phyloP scores from a whole-genome alignment of 1,139 yeast species.

The Wickerhamomyces sp. region DNA sequence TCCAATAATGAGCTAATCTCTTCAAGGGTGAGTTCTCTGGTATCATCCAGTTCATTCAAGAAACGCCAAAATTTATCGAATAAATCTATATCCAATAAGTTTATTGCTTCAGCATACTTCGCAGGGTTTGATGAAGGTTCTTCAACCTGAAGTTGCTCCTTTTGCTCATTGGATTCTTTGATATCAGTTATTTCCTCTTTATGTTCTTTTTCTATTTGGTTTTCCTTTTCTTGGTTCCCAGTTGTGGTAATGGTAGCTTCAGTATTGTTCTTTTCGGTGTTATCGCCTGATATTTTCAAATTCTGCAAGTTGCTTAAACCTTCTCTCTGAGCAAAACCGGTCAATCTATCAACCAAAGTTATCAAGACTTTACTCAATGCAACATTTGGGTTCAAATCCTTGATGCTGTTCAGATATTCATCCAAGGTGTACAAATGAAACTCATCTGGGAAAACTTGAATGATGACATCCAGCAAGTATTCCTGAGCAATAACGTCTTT shows the following conservation, averaged over 20 bases:
- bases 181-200: conserved; percentile 6
- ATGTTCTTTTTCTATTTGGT: conserved; percentile 5
- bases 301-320: conserved; percentile 18
- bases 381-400: conserved; percentile 66
- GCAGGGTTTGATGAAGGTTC: too few relatives aligned
- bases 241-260: conserved; percentile 5
- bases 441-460: conserved; percentile 92
- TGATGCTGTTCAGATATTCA: conserved; percentile 59
- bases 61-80: conserved; percentile 66
- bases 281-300: conserved; percentile 13
- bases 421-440: conserved; percentile 79
- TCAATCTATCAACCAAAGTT: conserved; percentile 69
- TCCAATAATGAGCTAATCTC: conserved; percentile 65
- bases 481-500: conserved; percentile 90
- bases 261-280: conserved; percentile 3
- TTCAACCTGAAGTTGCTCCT: background rate
- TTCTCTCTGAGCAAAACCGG: conserved; percentile 45
- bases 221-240: conserved; percentile 5
- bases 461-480: conserved; percentile 81
- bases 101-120: background rate
- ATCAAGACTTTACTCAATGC: conserved; percentile 62
- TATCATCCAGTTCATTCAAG: conserved; percentile 46
- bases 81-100: conserved; percentile 27
- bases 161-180: conserved; percentile 1
- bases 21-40: conserved; percentile 56